These are phyloP conservation scores for Clavariopsis aquatica DNA, from an alignment of 495 filamentous ascomycete genomes.

Conservation along the genomic window DNA sequence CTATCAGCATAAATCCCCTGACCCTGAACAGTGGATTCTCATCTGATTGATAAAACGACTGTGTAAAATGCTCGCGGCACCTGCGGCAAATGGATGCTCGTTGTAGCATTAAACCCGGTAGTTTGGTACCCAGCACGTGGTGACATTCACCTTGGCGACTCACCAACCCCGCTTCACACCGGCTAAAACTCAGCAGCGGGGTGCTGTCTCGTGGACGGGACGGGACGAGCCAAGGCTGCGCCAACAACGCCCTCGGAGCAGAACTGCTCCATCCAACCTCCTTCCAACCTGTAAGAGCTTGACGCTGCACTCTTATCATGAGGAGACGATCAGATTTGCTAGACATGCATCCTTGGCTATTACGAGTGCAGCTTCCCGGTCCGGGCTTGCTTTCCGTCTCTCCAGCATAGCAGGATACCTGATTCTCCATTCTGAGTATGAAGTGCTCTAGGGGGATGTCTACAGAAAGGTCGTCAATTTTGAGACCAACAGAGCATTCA, in stretches of 20 bases:
- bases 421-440: not conserved
- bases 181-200: constrained; percentile 10
- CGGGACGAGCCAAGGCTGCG: constrained; percentile 18
- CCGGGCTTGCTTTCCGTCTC: not conserved
- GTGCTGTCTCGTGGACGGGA: not conserved
- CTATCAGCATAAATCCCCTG: not conserved
- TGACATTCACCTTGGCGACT: constrained; percentile 24
- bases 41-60: constrained; percentile 5
- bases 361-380: not conserved
- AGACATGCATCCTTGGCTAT: not conserved
- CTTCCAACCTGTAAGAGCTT: not conserved
- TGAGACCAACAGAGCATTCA: not conserved
- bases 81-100: constrained; percentile 12
- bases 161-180: constrained; percentile 16
- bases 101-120: not conserved
- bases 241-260: constrained; percentile 5
- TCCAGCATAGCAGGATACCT: too few relatives aligned
- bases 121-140: constrained; percentile 19
- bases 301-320: not conserved
- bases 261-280: constrained; percentile 5
- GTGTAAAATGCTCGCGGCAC: constrained; percentile 20
- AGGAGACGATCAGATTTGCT: not conserved
- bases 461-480: not conserved
- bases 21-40: not conserved
- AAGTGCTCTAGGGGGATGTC: not conserved